phyloP scores from a whole-genome alignment of 768 basidiomycete genomes.

The Suillus placidus region DNA sequence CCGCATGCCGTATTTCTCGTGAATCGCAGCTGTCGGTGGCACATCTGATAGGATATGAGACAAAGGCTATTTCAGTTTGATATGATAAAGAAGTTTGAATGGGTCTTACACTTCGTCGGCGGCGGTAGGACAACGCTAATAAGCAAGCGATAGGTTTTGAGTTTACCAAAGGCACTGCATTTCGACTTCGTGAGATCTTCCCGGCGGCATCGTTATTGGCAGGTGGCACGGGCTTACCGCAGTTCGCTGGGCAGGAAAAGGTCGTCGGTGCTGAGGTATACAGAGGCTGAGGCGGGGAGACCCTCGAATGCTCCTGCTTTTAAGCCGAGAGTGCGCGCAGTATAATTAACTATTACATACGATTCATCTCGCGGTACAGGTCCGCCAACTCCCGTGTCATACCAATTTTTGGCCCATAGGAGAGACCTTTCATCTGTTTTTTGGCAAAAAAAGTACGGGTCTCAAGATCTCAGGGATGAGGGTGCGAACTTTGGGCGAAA shows the following conservation, averaged over 20 bases:
- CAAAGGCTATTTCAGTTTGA: slow-evolving; percentile 13
- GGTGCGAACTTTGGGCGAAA: slow-evolving; percentile 10
- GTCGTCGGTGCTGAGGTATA: not conserved
- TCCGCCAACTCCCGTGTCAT: slow-evolving; percentile 19
- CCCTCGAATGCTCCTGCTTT: slow-evolving; percentile 9
- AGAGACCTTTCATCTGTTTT: slow-evolving; percentile 16
- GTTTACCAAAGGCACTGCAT: slow-evolving; percentile 20
- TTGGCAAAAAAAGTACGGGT: slow-evolving; percentile 14
- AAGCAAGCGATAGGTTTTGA: slow-evolving; percentile 14
- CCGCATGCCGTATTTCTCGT: slow-evolving; percentile 51
- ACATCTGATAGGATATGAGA: slow-evolving; percentile 46
- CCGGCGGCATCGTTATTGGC: slow-evolving; percentile 11
- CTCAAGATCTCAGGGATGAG: slow-evolving; percentile 7
- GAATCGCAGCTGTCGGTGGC: slow-evolving; percentile 62
- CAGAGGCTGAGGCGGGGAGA: not conserved
- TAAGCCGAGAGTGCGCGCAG: slow-evolving; percentile 11
- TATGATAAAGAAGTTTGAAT: slow-evolving; percentile 10
- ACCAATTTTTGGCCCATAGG: slow-evolving; percentile 6
- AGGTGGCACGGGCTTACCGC: slow-evolving; percentile 5
- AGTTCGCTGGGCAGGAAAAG: slow-evolving; percentile 6
- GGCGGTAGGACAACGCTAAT: slow-evolving; percentile 50
- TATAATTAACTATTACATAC: slow-evolving; percentile 23
- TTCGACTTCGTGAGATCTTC: slow-evolving; percentile 18
- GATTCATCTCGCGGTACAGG: slow-evolving; percentile 10
- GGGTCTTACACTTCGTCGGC: slow-evolving; percentile 44